phyloP scores from a whole-genome alignment of 2,329 filamentous ascomycete species.

The Colletotrichum sp. region DNA sequence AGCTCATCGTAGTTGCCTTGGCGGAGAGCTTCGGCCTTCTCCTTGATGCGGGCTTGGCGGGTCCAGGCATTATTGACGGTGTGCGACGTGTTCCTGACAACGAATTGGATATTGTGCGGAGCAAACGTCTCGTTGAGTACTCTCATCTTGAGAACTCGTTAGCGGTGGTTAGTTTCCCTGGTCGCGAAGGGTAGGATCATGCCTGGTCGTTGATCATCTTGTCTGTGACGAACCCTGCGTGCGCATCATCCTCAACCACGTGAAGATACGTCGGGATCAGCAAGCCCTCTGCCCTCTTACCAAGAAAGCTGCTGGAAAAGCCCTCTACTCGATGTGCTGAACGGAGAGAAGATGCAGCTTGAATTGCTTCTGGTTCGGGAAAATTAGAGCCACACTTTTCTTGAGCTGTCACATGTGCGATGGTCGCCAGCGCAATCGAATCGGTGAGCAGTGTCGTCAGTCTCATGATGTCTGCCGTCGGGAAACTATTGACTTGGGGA shows the following conservation, averaged over 20 bases:
- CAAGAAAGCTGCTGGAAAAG: neutral
- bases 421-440: neutral
- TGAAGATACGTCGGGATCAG: conserved; percentile 12
- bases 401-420: neutral
- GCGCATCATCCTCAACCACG: conserved; percentile 2
- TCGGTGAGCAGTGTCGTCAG: neutral
- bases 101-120: conserved; percentile 12
- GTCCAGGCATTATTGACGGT: conserved; percentile 17
- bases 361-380: neutral
- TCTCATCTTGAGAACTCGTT: neutral
- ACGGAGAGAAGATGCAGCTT: neutral
- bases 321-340: neutral
- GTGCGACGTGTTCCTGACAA: neutral
- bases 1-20: conserved; percentile 41
- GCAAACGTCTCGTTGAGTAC: conserved; percentile 14
- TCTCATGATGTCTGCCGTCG: neutral
- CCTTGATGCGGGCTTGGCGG: neutral
- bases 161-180: neutral
- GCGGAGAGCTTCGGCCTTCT: conserved; percentile 24
- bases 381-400: neutral
- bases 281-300: neutral
- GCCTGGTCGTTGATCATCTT: conserved; percentile 9
- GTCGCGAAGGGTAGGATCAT: neutral
- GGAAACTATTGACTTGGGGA: too few relatives aligned
- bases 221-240: neutral